Evolutionary conservation across 768 basidiomycete species (phyloP), one percentile per base, ranked within the genome.

Genomic region (Lactarius pseudohatsudake): DNA sequence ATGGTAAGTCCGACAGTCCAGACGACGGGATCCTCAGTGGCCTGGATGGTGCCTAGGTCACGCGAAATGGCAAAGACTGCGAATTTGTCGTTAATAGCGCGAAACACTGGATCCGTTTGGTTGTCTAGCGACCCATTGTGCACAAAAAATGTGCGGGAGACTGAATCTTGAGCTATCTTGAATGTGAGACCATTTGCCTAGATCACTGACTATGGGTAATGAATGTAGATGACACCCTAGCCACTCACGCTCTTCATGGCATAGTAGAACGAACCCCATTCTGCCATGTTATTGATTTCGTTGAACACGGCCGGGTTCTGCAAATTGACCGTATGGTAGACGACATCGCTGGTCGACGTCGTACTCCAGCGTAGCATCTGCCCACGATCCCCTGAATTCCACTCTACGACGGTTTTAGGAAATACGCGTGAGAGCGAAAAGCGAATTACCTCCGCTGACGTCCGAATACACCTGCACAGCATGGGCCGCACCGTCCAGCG

Each of bases 401-500:
- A 75, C 41, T 75, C 74, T 57, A 65, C 22, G 22, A 53, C 10
- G 8, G 10, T 32, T 26, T 38, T 41, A 43, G 43, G 30, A 32
- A 15, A 34, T 18, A 3, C 22, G 20, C 8, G 16, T 53, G 41
- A 8, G 38, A 28, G 34, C 6, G 15, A 58, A 53, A 40, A n/a
- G 41, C 15, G 28, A 61, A 20, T 11, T 4, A 77, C 78, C 79
- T 67, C 72, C 78, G 60, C 75, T 79, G 56, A 81, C 76, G 63
- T 81, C 80, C 0, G 78, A 75, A 65, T 80, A 81, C 4, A 81
- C 71, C 61, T 80, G 76, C 9, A 79, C 75, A 20, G 38, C 6
- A 64, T 81, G 80, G 15, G 72, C 34, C 18, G 66, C 65, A 13
- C 75, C 76, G 62, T 81, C 79, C 20, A 70, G 69, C 0, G 79